Percentiles rank a stretch among this genome's conserved stretches.
Evolutionary conservation across 495 filamentous ascomycete genomes (phyloP).

Genomic region (Cairneyella variabilis): DNA sequence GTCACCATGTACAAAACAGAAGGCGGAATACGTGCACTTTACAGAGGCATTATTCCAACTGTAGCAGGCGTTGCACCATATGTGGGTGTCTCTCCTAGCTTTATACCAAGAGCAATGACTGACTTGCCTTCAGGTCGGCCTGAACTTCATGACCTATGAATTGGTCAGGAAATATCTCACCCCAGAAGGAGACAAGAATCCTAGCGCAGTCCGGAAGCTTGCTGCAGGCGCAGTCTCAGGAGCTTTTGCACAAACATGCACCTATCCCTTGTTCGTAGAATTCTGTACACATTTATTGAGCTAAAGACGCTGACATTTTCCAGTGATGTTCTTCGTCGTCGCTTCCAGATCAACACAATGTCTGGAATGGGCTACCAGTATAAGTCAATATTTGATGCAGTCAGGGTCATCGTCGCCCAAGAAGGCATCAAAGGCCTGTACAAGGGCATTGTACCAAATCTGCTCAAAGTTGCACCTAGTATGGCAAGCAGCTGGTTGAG

Average conservation of each 20-base stretch:
- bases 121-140: slow-evolving; percentile 64
- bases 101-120: slow-evolving; percentile 1
- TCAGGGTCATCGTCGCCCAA: slow-evolving; percentile 72
- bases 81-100: slow-evolving; percentile 43
- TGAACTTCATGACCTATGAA: slow-evolving; percentile 99
- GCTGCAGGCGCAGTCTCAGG: slow-evolving; percentile 87
- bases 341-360: slow-evolving; percentile 99
- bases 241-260: slow-evolving; percentile 95
- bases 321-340: slow-evolving; percentile 89
- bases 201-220: slow-evolving; percentile 73
- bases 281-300: background rate
- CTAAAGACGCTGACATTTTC: slow-evolving; percentile 8
- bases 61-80: slow-evolving; percentile 95
- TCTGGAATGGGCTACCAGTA: slow-evolving; percentile 97
- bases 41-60: slow-evolving; percentile 89
- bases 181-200: slow-evolving; percentile 82
- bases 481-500: slow-evolving; percentile 99
- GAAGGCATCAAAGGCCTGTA: slow-evolving; percentile 57
- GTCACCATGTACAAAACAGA: slow-evolving; percentile 82
- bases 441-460: slow-evolving; percentile 64
- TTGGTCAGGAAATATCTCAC: slow-evolving; percentile 80
- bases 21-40: slow-evolving; percentile 78
- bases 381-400: slow-evolving; percentile 77
- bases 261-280: slow-evolving; percentile 85
- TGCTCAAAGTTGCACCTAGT: slow-evolving; percentile 94